Percentiles rank a stretch among this genome's conserved stretches.
Conservation (phyloP, 2,329 filamentous ascomycete species). For the Verticillium isaacii region DNA sequence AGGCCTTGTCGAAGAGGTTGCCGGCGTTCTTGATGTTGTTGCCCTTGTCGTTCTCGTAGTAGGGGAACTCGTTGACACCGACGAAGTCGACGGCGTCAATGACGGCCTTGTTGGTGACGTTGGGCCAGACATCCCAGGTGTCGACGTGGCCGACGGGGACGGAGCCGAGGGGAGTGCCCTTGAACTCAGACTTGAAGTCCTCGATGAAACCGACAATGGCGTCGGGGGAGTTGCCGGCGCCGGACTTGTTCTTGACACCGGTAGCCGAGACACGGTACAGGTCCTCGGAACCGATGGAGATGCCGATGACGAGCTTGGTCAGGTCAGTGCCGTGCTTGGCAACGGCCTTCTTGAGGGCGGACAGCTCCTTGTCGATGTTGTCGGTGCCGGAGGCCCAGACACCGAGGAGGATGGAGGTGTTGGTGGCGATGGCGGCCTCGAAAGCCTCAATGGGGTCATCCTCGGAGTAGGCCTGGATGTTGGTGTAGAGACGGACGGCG, state of each 20-base stretch:
- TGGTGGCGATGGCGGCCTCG: constrained; percentile 61
- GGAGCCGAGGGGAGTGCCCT: constrained; percentile 34
- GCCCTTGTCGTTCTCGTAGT: constrained; percentile 54
- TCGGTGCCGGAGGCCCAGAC: constrained; percentile 55
- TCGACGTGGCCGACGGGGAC: constrained; percentile 62
- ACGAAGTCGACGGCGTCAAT: constrained; percentile 60
- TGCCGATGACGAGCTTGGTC: constrained; percentile 56
- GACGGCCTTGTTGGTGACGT: constrained; percentile 54
- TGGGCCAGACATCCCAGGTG: constrained; percentile 61
- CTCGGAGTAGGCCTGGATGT: constrained; percentile 60
- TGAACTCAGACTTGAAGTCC: constrained; percentile 56
- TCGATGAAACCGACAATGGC: constrained; percentile 61
- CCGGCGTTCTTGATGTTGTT: constrained; percentile 52
- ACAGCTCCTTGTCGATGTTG: constrained; percentile 56
- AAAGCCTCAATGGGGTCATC: constrained; percentile 76
- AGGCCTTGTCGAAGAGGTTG: constrained; percentile 49
- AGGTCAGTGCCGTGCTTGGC: constrained; percentile 43
- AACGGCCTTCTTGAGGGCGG: constrained; percentile 53
- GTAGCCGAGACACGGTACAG: constrained; percentile 59
- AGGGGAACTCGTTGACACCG: constrained; percentile 62
- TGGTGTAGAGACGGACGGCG: constrained; percentile 62
- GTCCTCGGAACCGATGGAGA: constrained; percentile 64
- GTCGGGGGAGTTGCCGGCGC: constrained; percentile 54
- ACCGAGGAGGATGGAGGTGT: constrained; percentile 58
- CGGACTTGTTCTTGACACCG: constrained; percentile 58